Base-by-base conservation (phyloP, 805 yeast species). In the Candida germanica region DNA sequence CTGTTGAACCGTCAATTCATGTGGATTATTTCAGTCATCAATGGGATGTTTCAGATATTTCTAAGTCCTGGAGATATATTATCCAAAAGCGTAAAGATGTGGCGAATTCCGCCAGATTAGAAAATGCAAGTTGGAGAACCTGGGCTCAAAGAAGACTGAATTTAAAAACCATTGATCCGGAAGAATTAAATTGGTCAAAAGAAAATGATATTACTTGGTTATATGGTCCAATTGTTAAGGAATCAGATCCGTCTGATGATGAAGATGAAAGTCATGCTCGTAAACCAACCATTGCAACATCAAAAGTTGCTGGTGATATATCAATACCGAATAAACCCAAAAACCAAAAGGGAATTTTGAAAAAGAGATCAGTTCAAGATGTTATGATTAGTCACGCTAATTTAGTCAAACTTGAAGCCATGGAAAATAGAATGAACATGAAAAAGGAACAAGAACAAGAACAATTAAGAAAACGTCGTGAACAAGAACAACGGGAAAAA, bases 191-290 rank as follows among this genome's bases (percentile, higher is more conserved):
- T 59, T 93, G 99, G 99, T 79, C 87, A 29, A 93, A 94, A 61
- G 99, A 93, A 51, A 82, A 83, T 40, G 99, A 93, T 58, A 96
- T 93, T 8, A 88, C 97, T 1, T 93, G 98, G 98, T 73, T 93
- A 10, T 93, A 91, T 62, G 99, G 99, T 1, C 99, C 99, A 0
- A 66, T 79, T 16, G 69, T 77, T 38, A 70, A 69, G 39, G 79
- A 74, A 37, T 67, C 64, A 19, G 60, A 53, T 23, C 43, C 47
- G 22, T 48, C 44, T 14, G 53, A 49, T 20, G 50, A 48, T 23
- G 54, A 48, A 19, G 51, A 48, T 9, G 48, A 50, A 23, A 44
- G 44, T 13, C 34, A 35, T 14, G 34, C 41, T 5, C 43, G 38
- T 29, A 44, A 21, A 14, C 43, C 46, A 13, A 53, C 53, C 23